phyloP scores from a whole-genome alignment of 108 stramenopile genomes.

The Conticribra weissflogii region DNA sequence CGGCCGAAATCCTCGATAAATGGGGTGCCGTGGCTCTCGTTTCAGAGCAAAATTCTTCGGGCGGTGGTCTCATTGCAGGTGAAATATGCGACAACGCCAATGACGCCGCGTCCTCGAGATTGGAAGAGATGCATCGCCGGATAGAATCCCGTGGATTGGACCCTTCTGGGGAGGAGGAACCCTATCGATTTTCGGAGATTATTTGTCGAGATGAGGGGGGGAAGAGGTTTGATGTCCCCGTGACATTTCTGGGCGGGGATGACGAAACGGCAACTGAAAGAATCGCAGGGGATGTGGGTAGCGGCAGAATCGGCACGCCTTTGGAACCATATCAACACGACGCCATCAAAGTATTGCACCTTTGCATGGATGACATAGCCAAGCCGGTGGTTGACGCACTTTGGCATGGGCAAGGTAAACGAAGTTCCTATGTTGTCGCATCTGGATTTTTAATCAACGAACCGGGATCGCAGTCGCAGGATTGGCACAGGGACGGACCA shows the following conservation, averaged over 20 bases:
- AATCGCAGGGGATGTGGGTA: background rate
- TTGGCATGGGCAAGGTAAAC: constrained; percentile 7
- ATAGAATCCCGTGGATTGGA: constrained; percentile 35
- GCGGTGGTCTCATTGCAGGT: constrained; percentile 4
- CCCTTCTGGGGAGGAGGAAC: constrained; percentile 15
- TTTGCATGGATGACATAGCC: constrained; percentile 6
- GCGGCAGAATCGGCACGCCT: constrained; percentile 22
- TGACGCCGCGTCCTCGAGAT: constrained; percentile 6
- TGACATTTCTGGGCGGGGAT: constrained; percentile 19
- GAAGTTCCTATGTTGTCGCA: constrained; percentile 16
- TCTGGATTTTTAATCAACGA: constrained; percentile 38
- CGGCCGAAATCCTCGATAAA: constrained; percentile 8
- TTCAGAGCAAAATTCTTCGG: background rate
- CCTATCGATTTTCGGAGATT: constrained; percentile 30
- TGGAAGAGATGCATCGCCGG: constrained; percentile 19
- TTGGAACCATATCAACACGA: constrained; percentile 10
- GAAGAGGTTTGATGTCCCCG: constrained; percentile 27
- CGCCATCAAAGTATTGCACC: constrained; percentile 18
- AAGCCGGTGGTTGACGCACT: constrained; percentile 16
- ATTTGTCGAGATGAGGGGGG: constrained; percentile 36
- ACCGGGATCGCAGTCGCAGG: constrained; percentile 37
- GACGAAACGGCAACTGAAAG: background rate
- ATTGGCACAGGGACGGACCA: constrained; percentile 43
- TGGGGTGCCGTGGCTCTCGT: constrained; percentile 17
- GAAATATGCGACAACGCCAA: constrained; percentile 22